These are phyloP conservation scores for Stachybotrys chartarum DNA, from an alignment of 2,329 filamentous ascomycete genomes.

Conservation along the genomic window DNA sequence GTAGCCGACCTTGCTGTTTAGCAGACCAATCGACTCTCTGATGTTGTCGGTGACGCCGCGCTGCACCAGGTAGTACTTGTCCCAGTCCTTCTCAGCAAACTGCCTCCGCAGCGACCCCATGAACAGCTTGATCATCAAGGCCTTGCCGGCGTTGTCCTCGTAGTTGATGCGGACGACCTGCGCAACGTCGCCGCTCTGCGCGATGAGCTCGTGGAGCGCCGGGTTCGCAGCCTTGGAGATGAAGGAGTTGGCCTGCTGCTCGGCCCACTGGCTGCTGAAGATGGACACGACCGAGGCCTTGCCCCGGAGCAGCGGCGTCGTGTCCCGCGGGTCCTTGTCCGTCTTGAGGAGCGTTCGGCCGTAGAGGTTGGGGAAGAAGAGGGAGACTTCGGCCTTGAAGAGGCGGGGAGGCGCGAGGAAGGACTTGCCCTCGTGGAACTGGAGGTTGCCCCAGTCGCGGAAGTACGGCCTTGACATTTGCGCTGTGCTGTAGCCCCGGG, in stretches of 20 bases:
- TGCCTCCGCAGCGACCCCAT: slow-evolving; percentile 43
- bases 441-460: slow-evolving; percentile 86
- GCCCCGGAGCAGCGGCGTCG: slow-evolving; percentile 66
- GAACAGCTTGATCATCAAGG: slow-evolving; percentile 51
- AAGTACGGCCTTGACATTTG: slow-evolving; percentile 87
- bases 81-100: slow-evolving; percentile 46
- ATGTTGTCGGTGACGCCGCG: slow-evolving; percentile 54
- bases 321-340: slow-evolving; percentile 49
- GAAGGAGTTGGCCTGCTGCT: slow-evolving; percentile 71
- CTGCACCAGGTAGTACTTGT: slow-evolving; percentile 54
- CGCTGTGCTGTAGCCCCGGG: slow-evolving; percentile 45
- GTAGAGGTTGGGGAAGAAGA: slow-evolving; percentile 90
- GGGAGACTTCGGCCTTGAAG: slow-evolving; percentile 72
- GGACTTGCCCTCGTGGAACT: slow-evolving; percentile 79
- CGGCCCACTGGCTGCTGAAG: slow-evolving; percentile 80
- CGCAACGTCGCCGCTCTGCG: slow-evolving; percentile 42
- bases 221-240: slow-evolving; percentile 59
- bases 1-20: slow-evolving; percentile 92
- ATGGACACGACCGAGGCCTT: slow-evolving; percentile 73
- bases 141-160: slow-evolving; percentile 70
- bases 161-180: slow-evolving; percentile 85
- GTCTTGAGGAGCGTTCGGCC: slow-evolving; percentile 66
- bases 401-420: slow-evolving; percentile 80
- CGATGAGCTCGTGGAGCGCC: slow-evolving; percentile 57
- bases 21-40: slow-evolving; percentile 56